phyloP scores from a whole-genome alignment of 805 yeast genomes.

The Wickerhamiella sorbophila region DNA sequence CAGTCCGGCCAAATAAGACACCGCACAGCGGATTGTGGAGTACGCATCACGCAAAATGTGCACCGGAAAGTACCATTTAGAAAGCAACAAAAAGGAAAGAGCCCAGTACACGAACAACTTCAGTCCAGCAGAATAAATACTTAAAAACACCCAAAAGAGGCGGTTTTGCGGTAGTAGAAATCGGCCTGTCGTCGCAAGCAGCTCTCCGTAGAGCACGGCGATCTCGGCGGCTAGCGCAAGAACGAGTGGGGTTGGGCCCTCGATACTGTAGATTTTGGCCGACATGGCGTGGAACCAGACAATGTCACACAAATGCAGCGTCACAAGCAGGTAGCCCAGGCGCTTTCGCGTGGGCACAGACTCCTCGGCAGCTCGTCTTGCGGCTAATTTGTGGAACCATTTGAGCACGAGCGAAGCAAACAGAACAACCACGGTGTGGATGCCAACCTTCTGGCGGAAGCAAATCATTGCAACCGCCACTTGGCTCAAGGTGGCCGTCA shows the following conservation, averaged over 20 bases:
- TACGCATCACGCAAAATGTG: slow-evolving; percentile 8
- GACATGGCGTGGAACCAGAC: slow-evolving; percentile 10
- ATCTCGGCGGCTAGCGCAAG: slow-evolving; percentile 8
- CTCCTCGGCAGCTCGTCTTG: background rate
- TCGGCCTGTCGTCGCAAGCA: slow-evolving; percentile 4
- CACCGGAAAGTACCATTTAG: slow-evolving; percentile 9
- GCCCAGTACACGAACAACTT: slow-evolving; percentile 6
- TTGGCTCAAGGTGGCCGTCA: slow-evolving; percentile 7
- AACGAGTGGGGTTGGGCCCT: slow-evolving; percentile 7
- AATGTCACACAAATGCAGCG: slow-evolving; percentile 7
- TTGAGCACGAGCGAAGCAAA: slow-evolving; percentile 5
- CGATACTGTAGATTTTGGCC: background rate
- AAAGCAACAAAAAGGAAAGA: slow-evolving; percentile 5
- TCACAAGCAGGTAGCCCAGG: slow-evolving; percentile 1
- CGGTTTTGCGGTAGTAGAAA: slow-evolving; percentile 3
- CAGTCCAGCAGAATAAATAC: slow-evolving; percentile 1
- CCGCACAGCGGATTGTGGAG: slow-evolving; percentile 1
- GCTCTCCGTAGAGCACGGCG: slow-evolving; percentile 10
- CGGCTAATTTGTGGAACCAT: slow-evolving; percentile 7
- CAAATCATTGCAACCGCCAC: slow-evolving; percentile 9
- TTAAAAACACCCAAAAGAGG: background rate
- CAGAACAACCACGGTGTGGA: slow-evolving; percentile 5
- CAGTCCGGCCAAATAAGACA: slow-evolving; percentile 1
- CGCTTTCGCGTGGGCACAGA: background rate
- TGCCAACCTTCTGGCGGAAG: slow-evolving; percentile 10